phyloP scores from a whole-genome alignment of 805 yeast genomes.

The Torulaspora maleeae region DNA sequence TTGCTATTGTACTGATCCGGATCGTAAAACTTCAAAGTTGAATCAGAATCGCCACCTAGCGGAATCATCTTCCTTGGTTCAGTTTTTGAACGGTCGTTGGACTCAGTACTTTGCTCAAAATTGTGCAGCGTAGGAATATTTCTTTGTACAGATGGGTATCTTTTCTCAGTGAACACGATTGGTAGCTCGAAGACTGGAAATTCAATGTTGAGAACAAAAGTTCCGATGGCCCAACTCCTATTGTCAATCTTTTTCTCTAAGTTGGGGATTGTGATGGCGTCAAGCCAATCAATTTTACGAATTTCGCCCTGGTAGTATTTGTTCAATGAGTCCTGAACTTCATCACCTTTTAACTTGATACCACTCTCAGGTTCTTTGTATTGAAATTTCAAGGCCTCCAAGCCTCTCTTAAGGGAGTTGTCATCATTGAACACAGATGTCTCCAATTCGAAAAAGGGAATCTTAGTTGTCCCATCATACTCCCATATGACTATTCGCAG shows the following conservation, averaged over 20 bases:
- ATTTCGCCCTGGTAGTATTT: conserved; percentile 65
- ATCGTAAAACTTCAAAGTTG: conserved; percentile 49
- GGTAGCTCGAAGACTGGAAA: conserved; percentile 67
- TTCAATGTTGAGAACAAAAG: conserved; percentile 46
- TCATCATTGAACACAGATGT: conserved; percentile 56
- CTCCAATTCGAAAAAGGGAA: conserved; percentile 57
- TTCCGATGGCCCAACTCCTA: conserved; percentile 22
- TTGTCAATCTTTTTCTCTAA: conserved; percentile 34
- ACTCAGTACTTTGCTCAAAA: conserved; percentile 41
- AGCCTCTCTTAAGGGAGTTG: conserved; percentile 64
- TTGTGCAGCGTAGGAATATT: conserved; percentile 40
- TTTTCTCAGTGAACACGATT: conserved; percentile 59
- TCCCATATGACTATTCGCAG: conserved; percentile 66
- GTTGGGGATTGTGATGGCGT: conserved; percentile 54
- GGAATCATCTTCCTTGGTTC: conserved; percentile 32
- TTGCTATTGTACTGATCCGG: conserved; percentile 67
- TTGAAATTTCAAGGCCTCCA: conserved; percentile 51
- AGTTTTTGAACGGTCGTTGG: conserved; percentile 25
- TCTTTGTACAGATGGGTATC: conserved; percentile 35
- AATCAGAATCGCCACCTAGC: conserved; percentile 26
- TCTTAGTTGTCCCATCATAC: conserved; percentile 48
- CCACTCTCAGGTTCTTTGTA: conserved; percentile 32
- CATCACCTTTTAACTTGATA: conserved; percentile 25
- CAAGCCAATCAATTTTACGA: conserved; percentile 65
- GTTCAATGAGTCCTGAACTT: conserved; percentile 51